Evolutionary conservation across 2,329 filamentous ascomycete genomes (phyloP).

Genomic region (Microdochium paspali): DNA sequence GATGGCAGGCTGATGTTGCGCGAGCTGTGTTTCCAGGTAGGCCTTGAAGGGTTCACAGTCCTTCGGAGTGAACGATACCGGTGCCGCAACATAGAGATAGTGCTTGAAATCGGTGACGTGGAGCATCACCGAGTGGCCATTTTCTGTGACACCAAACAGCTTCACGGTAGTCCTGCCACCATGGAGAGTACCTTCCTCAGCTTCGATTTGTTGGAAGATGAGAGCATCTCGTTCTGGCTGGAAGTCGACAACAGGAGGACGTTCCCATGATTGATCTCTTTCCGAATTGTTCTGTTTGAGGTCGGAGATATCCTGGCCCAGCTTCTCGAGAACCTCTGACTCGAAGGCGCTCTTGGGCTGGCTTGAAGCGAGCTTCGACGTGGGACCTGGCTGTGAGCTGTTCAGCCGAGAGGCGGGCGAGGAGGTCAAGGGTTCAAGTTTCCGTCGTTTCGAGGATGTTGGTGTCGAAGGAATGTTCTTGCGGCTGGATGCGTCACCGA

Average conservation of each 20-base stretch:
- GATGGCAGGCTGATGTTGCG: slow-evolving; percentile 64
- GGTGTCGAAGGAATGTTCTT: slow-evolving; percentile 51
- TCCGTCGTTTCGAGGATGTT: slow-evolving; percentile 67
- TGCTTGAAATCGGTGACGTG: slow-evolving; percentile 95
- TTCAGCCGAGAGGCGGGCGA: slow-evolving; percentile 48
- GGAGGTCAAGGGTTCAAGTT: slow-evolving; percentile 56
- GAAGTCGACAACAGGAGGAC: slow-evolving; percentile 43
- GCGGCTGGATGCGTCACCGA: slow-evolving; percentile 58
- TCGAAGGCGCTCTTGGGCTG: slow-evolving; percentile 90
- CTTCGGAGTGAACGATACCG: slow-evolving; percentile 65
- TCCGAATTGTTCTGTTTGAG: slow-evolving; percentile 82
- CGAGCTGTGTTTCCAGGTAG: slow-evolving; percentile 72
- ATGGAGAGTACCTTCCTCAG: slow-evolving; percentile 75
- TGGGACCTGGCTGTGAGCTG: slow-evolving; percentile 52
- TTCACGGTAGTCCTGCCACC: slow-evolving; percentile 73
- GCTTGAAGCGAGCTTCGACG: slow-evolving; percentile 58
- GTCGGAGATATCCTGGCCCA: slow-evolving; percentile 85
- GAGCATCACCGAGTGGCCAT: slow-evolving; percentile 83
- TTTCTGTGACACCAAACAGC: slow-evolving; percentile 80
- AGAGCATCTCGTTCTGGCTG: slow-evolving; percentile 55
- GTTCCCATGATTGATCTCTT: slow-evolving; percentile 86
- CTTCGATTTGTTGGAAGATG: slow-evolving; percentile 93
- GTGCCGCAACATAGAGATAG: slow-evolving; percentile 89
- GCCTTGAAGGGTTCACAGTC: slow-evolving; percentile 73
- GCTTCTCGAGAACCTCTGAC: slow-evolving; percentile 86